Base-by-base conservation (phyloP, 1,284 basidiomycete species). In the Fistulinella cinereoalba region DNA sequence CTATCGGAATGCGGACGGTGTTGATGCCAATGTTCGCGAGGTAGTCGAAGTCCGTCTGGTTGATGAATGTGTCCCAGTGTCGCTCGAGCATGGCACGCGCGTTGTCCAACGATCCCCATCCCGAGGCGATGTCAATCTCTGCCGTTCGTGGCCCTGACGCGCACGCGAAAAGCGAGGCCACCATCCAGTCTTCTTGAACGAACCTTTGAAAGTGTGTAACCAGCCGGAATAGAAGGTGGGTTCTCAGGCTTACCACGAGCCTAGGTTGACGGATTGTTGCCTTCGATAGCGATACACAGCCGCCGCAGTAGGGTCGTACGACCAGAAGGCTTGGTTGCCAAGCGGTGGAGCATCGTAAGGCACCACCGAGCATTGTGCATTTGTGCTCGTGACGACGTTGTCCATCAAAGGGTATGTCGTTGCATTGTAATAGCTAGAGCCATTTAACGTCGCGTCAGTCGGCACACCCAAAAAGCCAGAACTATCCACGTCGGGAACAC, bases 21-120 rank as follows among this genome's bases (percentile, higher is more conserved):
- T 88, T 88, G 69, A 88, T 85, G 1, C 84, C 85, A 38, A 81
- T 75, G 47, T 67, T 70, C 0, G 77, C 70, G 9, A 84, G 74
- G 49, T 80, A 76, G n/a, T 71, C 62, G 55, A 89, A 85, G 61
- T 88, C 85, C 1, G 71, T 63, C 42, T 77, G 74, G 12, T 71
- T 81, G 62, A 91, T 81, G 68, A 83, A 92, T 6, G 82, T 85
- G 55, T 87, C 84, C 88, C 88, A 92, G 64, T 89, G 88, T 37
- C 72, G 71, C 65, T 91, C 86, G 49, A 92, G 71, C 9, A 82
- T 65, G 22, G 71, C 60, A 18, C 76, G 72, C 16, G 87, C 83
- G 51, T 64, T 61, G 3, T 62, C 59, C 6, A 57, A 50, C 25
- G 73, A 75, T 15, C 72, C 73, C 73, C 77, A 81, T 9, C 75